Evolutionary conservation across 164 flowering plant species (phyloP).

Genomic region (Nelumbo lutea): DNA sequence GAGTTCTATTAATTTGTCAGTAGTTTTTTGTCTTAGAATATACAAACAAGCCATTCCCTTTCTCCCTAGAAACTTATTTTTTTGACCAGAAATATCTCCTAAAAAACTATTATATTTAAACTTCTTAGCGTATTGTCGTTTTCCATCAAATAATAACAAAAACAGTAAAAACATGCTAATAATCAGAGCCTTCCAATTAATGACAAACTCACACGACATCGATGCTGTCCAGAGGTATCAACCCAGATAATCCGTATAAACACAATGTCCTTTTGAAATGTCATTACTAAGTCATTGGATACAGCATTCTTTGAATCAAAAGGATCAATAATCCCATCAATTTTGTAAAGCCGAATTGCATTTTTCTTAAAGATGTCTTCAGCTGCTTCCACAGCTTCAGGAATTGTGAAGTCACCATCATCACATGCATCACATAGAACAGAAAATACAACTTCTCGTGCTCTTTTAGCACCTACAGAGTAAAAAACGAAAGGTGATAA

Average conservation of each 20-base stretch:
- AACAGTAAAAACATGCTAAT: not conserved
- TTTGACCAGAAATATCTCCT: not conserved
- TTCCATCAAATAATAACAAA: not conserved
- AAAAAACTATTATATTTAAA: too few relatives aligned
- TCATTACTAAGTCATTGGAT: constrained; percentile 17
- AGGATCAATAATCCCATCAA: constrained; percentile 19
- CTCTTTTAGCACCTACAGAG: constrained; percentile 72
- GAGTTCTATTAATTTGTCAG: not conserved
- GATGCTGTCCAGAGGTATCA: constrained; percentile 86
- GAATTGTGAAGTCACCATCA: constrained; percentile 76
- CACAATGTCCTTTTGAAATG: constrained; percentile 22
- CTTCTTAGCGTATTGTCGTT: too few relatives aligned
- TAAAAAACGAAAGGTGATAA: not conserved
- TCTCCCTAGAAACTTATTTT: not conserved
- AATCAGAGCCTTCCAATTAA: not conserved
- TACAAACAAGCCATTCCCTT: not conserved
- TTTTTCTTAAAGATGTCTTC: constrained; percentile 64
- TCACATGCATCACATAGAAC: constrained; percentile 79
- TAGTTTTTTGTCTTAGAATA: not conserved
- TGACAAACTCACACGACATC: constrained; percentile 74
- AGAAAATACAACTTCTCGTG: constrained; percentile 68
- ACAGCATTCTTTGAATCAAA: constrained; percentile 11
- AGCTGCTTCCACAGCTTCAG: constrained; percentile 76
- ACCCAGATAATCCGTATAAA: constrained; percentile 81
- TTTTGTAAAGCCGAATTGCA: constrained; percentile 65